Base-by-base conservation (phyloP, 2,329 filamentous ascomycete genomes). In the Rhinocladiella mackenziei region DNA sequence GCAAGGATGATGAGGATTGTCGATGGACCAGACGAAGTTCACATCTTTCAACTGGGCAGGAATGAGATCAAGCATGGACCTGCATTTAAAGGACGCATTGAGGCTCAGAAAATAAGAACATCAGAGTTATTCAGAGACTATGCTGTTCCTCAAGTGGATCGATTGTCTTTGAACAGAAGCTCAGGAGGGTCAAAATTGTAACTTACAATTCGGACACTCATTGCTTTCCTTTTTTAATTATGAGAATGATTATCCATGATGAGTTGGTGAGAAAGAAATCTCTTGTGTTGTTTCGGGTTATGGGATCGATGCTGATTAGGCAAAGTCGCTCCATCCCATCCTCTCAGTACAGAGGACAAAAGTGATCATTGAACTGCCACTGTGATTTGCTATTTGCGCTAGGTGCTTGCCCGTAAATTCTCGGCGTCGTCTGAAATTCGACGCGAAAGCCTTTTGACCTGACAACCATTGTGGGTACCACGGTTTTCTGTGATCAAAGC, bases 21-120 rank as follows among this genome's bases (percentile, higher is more conserved):
- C 0, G 92, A 98, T 67, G 92, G 92, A 0, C 92, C 92, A 0
- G 92, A 98, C 68, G 92, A 98, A 78, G 92, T 97, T 52, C 92
- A 94, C 65, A 68, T 89, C 70, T 51, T 73, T 65, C 65, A 72
- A 69, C 58, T 75, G 67, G 66, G 80, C 62, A 54, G 69, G 70
- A 58, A 80, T 72, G 56, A 78, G 73, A 71, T 77, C 65, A 62
- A 70, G 65, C 56, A 72, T 55, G 64, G 68, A 63, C 62, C 36
- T 2, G 43, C 44, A 3, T 36, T 57, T 26, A 31, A 50, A 35
- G 53, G 54, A 45, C 42, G 46, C 15, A 56, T 57, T 22, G 30
- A 40, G 26, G 51, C 48, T 3, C 55, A 57, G 44, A 51, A 55
- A 34, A 49, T 48, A 25, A 57, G 55, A 49, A 44, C 53, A 13